Base-by-base conservation (phyloP, 73 alveolate genomes). In the Diophrys appendiculata region DNA sequence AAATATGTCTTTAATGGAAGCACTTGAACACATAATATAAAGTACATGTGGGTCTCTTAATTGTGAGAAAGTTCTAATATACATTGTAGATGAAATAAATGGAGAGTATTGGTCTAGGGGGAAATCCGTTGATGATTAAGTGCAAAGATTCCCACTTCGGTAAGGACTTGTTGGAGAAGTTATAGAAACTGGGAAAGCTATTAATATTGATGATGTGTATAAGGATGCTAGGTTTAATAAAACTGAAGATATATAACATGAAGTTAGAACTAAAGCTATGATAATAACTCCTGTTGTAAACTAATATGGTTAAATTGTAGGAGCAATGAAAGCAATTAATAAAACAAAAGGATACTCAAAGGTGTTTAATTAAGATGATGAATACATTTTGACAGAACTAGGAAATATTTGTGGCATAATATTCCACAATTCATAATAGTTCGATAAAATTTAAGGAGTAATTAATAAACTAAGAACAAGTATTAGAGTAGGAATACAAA, bases 151-250 rank as follows among this genome's bases (percentile, higher is more conserved):
- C 67, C 92, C 91, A n/a, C 78, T 85, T n/a, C 72, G 75, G 24
- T 52, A 34, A 29, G 96, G 96, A 29, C 78, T 87, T 24, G 94
- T 81, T 1, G 93, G 96, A 2, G 18, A 71, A 25, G 92, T 90
- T n/a, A 84, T 88, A 56, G 33, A 84, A n/a, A 76, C 83, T 56
- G 68, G 87, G 29, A 43, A 75, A 78, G 79, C 80, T 23, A 60
- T 88, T 56, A 92, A 91, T 60, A 82, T 92, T 25, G 86, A 81
- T 72, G 97, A 92, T 89, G 95, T 93, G 27, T 88, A 92, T 89
- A 80, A 89, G 81, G 97, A 92, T 60, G 83, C 88, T 29, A 74
- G 87, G 70, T 92, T 92, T 34, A 80, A 88, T 69, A 73, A 84
- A 81, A 86, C 74, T 54, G 68, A 83, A 24, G 96, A 92, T 73